A percentile compares a stretch with the other conserved stretches of the same genome.
Evolutionary conservation across 345 rosid genomes (phyloP).

Genomic region (Euphorbia lathyris): DNA sequence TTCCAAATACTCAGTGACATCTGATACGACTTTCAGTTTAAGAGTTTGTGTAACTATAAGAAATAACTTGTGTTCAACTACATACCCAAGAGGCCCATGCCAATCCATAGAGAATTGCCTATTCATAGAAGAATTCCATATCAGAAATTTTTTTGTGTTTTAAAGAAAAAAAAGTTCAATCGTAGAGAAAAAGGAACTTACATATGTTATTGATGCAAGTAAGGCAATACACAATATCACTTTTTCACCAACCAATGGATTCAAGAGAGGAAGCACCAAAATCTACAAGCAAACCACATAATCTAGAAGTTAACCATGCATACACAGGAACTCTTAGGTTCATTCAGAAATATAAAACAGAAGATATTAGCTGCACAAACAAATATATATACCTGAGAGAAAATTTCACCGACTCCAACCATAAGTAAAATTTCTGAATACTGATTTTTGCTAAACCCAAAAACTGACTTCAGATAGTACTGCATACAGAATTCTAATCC

Average conservation of each 20-base stretch:
- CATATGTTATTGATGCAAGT: conserved; percentile 50
- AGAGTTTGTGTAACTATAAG: neutral
- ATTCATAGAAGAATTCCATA: conserved; percentile 13
- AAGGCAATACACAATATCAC: conserved; percentile 39
- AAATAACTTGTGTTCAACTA: neutral
- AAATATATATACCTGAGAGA: conserved; percentile 37
- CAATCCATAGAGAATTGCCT: conserved; percentile 52
- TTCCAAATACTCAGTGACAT: too few species aligned
- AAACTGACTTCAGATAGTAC: conserved; percentile 43
- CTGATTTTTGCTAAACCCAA: conserved; percentile 50
- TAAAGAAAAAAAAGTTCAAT: too few species aligned
- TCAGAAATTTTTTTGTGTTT: neutral
- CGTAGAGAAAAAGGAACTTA: conserved; percentile 23
- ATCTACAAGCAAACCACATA: conserved; percentile 25
- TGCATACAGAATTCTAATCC: conserved; percentile 15
- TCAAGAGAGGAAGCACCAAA: conserved; percentile 46
- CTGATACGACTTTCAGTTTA: too few species aligned
- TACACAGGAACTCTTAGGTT: neutral
- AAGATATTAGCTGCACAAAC: neutral
- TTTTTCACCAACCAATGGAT: conserved; percentile 50
- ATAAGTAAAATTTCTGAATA: conserved; percentile 45
- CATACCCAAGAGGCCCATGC: conserved; percentile 69
- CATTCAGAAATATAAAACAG: neutral
- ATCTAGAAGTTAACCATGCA: too few species aligned
- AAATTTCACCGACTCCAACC: conserved; percentile 48